Evolutionary conservation across 140 eudicot genomes (phyloP).

Genomic region (Stevia rebaudiana): DNA sequence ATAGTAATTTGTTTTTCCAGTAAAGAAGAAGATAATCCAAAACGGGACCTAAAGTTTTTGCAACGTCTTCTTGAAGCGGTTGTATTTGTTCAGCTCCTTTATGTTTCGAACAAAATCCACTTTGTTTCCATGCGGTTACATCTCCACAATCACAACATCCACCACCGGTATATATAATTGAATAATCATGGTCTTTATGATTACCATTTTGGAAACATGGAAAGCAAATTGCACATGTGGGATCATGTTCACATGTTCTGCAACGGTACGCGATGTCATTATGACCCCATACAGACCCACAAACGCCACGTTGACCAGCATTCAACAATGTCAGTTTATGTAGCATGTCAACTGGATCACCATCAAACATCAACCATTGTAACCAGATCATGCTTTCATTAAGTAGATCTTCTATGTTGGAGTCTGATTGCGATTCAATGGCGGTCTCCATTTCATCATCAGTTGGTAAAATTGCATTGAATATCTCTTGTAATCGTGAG

Average conservation of each 20-base stretch:
- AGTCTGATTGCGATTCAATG: conserved; percentile 35
- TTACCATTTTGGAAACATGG: conserved; percentile 92
- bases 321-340: conserved; percentile 41
- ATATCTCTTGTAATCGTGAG: conserved; percentile 34
- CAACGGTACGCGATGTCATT: conserved; percentile 92
- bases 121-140: conserved; percentile 94
- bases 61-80: conserved; percentile 71
- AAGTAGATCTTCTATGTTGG: conserved; percentile 36
- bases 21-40: conserved; percentile 51
- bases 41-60: conserved; percentile 70
- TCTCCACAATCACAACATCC: conserved; percentile 99
- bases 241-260: conserved; percentile 96
- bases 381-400: conserved; percentile 83
- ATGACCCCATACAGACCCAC: conserved; percentile 98
- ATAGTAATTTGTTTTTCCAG: conserved; percentile 52
- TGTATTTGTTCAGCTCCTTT: conserved; percentile 94
- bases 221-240: conserved; percentile 96
- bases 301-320: conserved; percentile 76
- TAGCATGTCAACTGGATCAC: conserved; percentile 54
- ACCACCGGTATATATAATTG: conserved; percentile 89
- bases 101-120: conserved; percentile 97
- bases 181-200: conserved; percentile 88
- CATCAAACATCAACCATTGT: conserved; percentile 96
- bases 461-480: conserved; percentile 57
- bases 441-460: conserved; percentile 54